Conservation (phyloP, 305 asterid species). For the Salvia sclarea region DNA sequence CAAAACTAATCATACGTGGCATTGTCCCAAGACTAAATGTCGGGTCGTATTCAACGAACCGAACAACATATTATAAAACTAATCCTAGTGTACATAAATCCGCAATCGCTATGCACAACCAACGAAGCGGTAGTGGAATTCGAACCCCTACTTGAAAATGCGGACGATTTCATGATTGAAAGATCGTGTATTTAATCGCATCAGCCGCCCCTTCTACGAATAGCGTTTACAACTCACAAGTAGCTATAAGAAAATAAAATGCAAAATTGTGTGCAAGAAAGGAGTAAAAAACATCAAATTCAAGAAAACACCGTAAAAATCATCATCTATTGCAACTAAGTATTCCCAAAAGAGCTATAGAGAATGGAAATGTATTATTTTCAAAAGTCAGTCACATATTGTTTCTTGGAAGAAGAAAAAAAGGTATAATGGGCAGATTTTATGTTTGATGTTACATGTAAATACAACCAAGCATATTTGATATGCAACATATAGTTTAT, state of each 20-base stretch:
- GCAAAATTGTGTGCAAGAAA: neutral
- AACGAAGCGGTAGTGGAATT: no score
- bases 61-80: no score
- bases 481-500: constrained; percentile 38
- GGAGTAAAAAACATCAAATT: neutral
- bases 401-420: neutral
- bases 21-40: no score
- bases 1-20: no score
- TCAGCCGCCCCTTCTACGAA: no score
- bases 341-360: neutral
- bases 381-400: constrained; percentile 27
- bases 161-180: no score
- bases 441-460: constrained; percentile 30
- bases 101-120: no score
- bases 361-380: constrained; percentile 29
- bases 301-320: neutral
- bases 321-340: neutral
- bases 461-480: constrained; percentile 16
- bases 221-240: no score
- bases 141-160: neutral
- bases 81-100: no score
- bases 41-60: no score
- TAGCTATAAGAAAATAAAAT: neutral
- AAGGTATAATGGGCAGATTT: constrained; percentile 16
- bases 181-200: no score